Evolutionary conservation across 768 basidiomycete genomes (phyloP).

Genomic region (Boletus reticuloceps): DNA sequence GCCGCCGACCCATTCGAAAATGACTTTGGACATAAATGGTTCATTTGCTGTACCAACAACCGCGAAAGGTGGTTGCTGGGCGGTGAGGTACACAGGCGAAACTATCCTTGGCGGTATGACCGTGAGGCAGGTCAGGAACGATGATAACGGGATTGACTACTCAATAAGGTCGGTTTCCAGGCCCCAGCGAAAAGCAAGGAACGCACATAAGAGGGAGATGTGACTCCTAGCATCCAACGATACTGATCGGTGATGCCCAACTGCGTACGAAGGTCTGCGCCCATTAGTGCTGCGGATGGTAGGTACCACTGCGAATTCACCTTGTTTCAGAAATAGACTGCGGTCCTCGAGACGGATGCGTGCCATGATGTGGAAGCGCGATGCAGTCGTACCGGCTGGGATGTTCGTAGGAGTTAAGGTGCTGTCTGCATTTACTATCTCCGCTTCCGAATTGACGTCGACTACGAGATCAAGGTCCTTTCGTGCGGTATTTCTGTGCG

Average conservation of each 20-base stretch:
- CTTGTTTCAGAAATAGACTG: constrained; percentile 42
- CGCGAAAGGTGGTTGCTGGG: constrained; percentile 39
- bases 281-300: constrained; percentile 6
- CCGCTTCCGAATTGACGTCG: constrained; percentile 1
- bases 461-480: constrained; percentile 32
- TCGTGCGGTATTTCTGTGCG: constrained; percentile 42
- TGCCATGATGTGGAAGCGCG: constrained; percentile 47
- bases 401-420: not conserved
- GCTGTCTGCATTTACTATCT: not conserved
- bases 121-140: constrained; percentile 36
- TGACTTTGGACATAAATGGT: constrained; percentile 44
- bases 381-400: constrained; percentile 19
- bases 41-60: constrained; percentile 40
- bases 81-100: constrained; percentile 29
- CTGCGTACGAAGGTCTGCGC: constrained; percentile 33
- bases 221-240: constrained; percentile 45
- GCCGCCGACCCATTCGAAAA: constrained; percentile 39
- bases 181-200: not conserved
- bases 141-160: constrained; percentile 29
- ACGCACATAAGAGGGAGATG: constrained; percentile 49
- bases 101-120: constrained; percentile 37
- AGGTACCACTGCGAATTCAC: constrained; percentile 24
- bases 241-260: constrained; percentile 35
- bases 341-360: constrained; percentile 43
- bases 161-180: not conserved